phyloP scores from a whole-genome alignment of 2,329 filamentous ascomycete species.

The Ceratocystis huliohia region DNA sequence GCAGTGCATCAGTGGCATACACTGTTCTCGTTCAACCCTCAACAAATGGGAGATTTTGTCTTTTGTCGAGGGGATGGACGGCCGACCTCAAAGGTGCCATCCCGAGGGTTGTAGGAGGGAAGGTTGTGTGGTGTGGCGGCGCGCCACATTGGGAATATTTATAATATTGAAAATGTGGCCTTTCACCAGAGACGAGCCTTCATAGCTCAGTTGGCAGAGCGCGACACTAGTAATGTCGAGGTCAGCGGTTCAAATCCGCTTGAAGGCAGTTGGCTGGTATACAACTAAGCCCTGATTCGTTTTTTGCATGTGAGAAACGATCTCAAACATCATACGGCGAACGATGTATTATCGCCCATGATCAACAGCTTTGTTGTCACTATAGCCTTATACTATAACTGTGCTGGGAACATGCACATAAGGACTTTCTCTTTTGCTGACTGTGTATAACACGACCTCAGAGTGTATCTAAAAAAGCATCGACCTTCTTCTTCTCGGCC shows the following conservation, averaged over 20 bases:
- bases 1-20: no score
- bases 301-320: not conserved
- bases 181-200: not conserved
- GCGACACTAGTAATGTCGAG: slow-evolving; percentile 18
- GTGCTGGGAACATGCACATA: not conserved
- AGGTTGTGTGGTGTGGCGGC: no score
- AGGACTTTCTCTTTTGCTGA: not conserved
- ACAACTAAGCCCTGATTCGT: no score
- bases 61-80: no score
- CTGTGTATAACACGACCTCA: not conserved
- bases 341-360: no score
- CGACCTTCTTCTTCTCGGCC: slow-evolving; percentile 13
- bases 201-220: slow-evolving; percentile 19
- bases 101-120: no score
- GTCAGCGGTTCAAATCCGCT: slow-evolving; percentile 19
- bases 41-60: no score
- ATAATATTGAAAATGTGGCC: not conserved
- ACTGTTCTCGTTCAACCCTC: no score
- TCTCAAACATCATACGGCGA: no score
- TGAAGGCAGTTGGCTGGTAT: slow-evolving; percentile 1
- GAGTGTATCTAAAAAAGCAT: slow-evolving; percentile 15
- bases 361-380: no score
- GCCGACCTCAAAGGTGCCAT: no score
- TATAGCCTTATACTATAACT: not conserved
- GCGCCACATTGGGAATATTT: not conserved